Evolutionary conservation across 345 rosid species (phyloP).

Genomic region (Pelargonium nanum): DNA sequence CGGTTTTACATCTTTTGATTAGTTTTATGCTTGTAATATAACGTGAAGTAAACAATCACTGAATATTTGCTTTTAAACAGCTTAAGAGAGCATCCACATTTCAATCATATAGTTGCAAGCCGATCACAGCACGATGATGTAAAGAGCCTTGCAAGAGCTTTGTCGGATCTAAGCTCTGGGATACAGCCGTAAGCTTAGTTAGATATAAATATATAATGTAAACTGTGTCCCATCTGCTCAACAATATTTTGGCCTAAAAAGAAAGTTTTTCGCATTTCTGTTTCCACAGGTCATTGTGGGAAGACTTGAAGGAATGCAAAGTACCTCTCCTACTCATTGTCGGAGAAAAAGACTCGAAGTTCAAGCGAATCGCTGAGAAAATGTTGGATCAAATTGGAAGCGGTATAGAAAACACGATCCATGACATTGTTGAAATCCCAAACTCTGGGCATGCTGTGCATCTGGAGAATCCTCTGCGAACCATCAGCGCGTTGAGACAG

Average conservation of each 20-base stretch:
- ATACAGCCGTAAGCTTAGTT: constrained; percentile 65
- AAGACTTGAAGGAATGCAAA: constrained; percentile 49
- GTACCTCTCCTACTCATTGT: constrained; percentile 47
- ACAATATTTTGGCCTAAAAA: neutral
- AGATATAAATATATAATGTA: neutral
- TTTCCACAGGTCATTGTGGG: constrained; percentile 70
- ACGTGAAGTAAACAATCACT: neutral
- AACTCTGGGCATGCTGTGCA: constrained; percentile 81
- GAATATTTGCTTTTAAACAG: constrained; percentile 26
- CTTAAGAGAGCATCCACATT: constrained; percentile 70
- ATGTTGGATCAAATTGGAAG: constrained; percentile 31
- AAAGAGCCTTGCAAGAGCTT: constrained; percentile 45
- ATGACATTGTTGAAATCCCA: constrained; percentile 46
- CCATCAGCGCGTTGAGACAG: constrained; percentile 43
- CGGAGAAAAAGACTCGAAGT: constrained; percentile 65
- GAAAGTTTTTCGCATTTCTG: neutral
- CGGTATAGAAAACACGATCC: constrained; percentile 14
- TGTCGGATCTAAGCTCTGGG: constrained; percentile 73
- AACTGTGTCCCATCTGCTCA: neutral
- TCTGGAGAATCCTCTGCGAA: constrained; percentile 67
- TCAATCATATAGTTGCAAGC: constrained; percentile 37
- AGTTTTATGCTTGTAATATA: neutral
- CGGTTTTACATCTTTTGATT: neutral
- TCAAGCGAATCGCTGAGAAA: constrained; percentile 42
- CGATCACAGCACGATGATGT: constrained; percentile 50